Conservation (phyloP, 139 green algal genomes). For the Chlorella sorokiniana region DNA sequence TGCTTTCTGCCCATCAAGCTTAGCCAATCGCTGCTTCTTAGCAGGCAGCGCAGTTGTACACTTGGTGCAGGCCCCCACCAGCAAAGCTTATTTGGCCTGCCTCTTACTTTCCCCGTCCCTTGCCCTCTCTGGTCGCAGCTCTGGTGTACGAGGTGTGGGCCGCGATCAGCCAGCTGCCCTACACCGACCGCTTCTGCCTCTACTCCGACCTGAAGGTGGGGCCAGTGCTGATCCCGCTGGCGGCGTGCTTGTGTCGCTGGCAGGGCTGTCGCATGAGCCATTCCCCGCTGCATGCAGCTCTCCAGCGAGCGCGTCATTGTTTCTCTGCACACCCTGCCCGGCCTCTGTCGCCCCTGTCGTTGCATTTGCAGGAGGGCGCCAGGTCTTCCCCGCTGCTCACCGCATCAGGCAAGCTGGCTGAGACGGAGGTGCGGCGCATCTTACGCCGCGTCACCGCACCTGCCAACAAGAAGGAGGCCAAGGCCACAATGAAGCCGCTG, state of each 20-base stretch:
- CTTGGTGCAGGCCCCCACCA: too few relatives aligned
- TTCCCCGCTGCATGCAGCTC: too few relatives aligned
- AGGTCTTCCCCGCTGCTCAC: conserved; percentile 42
- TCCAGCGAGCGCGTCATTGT: too few relatives aligned
- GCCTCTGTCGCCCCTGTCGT: background rate
- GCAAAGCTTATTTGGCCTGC: background rate
- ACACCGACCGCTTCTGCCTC: conserved; percentile 59
- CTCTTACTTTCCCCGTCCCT: background rate
- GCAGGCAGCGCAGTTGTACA: background rate
- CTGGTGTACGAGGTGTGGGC: conserved; percentile 73
- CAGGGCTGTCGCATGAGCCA: background rate
- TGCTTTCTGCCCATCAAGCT: background rate
- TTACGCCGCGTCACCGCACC: conserved; percentile 59
- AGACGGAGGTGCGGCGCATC: conserved; percentile 53
- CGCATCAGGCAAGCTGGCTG: conserved; percentile 52
- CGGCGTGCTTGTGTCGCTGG: background rate
- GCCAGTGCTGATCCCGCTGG: background rate
- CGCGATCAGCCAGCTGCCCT: conserved; percentile 70
- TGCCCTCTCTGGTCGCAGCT: conserved; percentile 28
- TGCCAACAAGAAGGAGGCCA: conserved; percentile 53
- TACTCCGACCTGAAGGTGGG: conserved; percentile 58
- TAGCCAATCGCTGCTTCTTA: background rate
- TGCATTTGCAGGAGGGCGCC: conserved; percentile 37
- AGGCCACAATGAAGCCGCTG: conserved; percentile 54
- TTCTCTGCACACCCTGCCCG: background rate